Evolutionary conservation across 441 rosid species (phyloP), one percentile per base, ranked within the genome.

Genomic region (Corymbia citriodora): DNA sequence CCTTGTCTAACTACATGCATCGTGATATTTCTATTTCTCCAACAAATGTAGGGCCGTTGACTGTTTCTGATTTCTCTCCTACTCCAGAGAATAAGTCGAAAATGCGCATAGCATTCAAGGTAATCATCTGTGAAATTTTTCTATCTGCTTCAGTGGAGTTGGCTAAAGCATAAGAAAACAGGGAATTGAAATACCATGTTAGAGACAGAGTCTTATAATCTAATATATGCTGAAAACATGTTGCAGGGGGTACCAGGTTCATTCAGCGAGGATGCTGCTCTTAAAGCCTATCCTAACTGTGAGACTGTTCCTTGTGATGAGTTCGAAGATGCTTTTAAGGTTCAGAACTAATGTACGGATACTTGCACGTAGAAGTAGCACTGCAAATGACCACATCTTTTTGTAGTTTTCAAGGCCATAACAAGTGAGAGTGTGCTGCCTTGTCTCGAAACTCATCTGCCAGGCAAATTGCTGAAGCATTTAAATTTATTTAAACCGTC

Each of bases 261-360:
- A 36, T 93, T 57, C 89, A 93, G 92, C 52, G 97, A 95, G 92
- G 96, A 94, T 53, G 97, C 97, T 79, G 97, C 96, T 19, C 93
- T 93, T 29, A 95, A 95, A 90, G 95, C 96, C 83, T 95, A 95
- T 90, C 95, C 97, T 19, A 92, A 93, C 54, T 94, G 95, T 91
- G 93, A 94, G 92, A 93, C 96, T 79, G 94, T 95, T 48, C 95
- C 96, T 61, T 93, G 97, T 88, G 92, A 90, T 57, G 95, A 94
- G 65, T 94, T 90, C 86, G 97, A 95, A 90, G 96, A 94, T 89
- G 93, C 95, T 49, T 95, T 95, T 90, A 95, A 95, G 97, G 96
- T 95, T 82, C 33, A 29, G 48, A 87, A 9, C 87, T n/a, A 21
- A 21, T 50, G 40, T 40, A 40, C 16, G 6, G 10, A 40, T 79